Conservation (phyloP, 352 stramenopile species). For the Phytophthora syringae region DNA sequence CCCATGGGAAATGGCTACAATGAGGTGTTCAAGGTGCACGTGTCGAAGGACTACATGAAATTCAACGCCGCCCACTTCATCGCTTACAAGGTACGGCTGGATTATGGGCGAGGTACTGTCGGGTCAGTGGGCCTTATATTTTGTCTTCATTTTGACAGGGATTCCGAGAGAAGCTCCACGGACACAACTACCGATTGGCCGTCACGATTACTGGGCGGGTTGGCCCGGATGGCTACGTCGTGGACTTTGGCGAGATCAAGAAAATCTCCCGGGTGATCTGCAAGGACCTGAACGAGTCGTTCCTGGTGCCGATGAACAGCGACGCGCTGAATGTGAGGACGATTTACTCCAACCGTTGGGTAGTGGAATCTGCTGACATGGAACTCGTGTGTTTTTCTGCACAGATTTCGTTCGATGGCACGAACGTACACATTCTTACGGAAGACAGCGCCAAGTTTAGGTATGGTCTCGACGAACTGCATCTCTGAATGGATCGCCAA, state of each 20-base stretch:
- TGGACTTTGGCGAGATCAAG: conserved; percentile 99
- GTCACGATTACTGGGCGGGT: conserved; percentile 91
- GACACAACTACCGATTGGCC: conserved; percentile 97
- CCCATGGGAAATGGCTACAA: conserved; percentile 48
- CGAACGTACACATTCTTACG: conserved; percentile 92
- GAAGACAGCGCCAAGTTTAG: conserved; percentile 96
- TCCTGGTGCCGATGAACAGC: conserved; percentile 96
- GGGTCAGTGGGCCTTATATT: neutral
- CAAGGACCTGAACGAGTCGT: conserved; percentile 97
- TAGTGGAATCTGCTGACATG: conserved; percentile 3
- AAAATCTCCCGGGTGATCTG: conserved; percentile 94
- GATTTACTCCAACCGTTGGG: neutral
- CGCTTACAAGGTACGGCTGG: conserved; percentile 81
- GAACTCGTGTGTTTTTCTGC: neutral
- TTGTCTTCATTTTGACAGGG: conserved; percentile 44
- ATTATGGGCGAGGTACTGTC: neutral
- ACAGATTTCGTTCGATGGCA: conserved; percentile 88
- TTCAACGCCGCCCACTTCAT: conserved; percentile 92
- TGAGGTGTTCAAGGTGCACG: conserved; percentile 89
- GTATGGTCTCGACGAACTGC: conserved; percentile 18
- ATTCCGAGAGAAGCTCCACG: conserved; percentile 97
- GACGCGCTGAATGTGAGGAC: conserved; percentile 87
- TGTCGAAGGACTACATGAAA: conserved; percentile 93
- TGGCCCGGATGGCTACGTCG: conserved; percentile 94
- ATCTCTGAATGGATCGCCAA: neutral